Evolutionary conservation across 75 land plant species (phyloP).

Genomic region (Pinus tabuliformis): DNA sequence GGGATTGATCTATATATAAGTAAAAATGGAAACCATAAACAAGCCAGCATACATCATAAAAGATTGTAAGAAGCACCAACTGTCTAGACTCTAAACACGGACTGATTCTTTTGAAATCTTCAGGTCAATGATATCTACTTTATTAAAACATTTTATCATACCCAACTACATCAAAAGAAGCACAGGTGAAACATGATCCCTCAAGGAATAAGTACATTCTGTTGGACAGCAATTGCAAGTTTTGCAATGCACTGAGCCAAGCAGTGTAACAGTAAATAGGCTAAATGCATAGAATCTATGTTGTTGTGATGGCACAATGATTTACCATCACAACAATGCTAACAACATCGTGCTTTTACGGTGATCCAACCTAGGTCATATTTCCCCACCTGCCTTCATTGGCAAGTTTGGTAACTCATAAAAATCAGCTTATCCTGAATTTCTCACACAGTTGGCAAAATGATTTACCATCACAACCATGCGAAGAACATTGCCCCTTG

Average conservation of each 20-base stretch:
- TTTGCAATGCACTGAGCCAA: neutral
- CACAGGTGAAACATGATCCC: neutral
- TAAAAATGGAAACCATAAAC: neutral
- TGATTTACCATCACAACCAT: neutral
- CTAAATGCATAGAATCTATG: neutral
- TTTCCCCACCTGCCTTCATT: too few relatives aligned
- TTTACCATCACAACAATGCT: neutral
- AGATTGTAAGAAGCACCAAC: neutral
- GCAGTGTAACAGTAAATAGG: neutral
- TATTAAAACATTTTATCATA: neutral
- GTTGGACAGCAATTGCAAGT: neutral
- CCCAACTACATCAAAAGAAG: neutral
- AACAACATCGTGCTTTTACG: neutral
- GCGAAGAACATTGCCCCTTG: neutral
- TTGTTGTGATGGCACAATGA: neutral
- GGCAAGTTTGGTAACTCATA: neutral
- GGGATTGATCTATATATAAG: neutral
- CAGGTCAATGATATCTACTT: neutral
- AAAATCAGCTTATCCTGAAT: neutral
- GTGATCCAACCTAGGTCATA: neutral
- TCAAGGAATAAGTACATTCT: neutral
- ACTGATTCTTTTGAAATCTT: neutral
- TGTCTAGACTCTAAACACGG: neutral
- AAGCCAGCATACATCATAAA: neutral
- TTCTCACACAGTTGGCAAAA: neutral